Conservation (phyloP, 1,139 yeast species). For the Saccharomyces hybrid region DNA sequence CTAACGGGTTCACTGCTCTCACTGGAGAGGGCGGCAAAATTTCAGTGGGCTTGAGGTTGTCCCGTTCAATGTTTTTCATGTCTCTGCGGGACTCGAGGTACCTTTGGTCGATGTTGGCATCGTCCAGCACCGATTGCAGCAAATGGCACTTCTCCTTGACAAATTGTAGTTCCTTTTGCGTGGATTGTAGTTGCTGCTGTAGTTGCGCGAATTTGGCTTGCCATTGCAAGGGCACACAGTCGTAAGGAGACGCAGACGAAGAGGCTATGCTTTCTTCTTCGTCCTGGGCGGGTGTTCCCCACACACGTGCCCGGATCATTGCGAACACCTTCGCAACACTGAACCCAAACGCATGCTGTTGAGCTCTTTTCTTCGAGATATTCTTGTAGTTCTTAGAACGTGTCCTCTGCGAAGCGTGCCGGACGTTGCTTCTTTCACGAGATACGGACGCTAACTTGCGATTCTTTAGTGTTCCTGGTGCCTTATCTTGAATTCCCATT, state of each 20-base stretch:
- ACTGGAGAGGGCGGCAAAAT: slow-evolving; percentile 31
- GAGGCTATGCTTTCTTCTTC: not conserved
- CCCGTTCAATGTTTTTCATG: slow-evolving; percentile 27
- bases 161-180: slow-evolving; percentile 53
- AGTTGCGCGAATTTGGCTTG: slow-evolving; percentile 42
- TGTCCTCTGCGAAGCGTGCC: not conserved
- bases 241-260: slow-evolving; percentile 3
- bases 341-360: not conserved
- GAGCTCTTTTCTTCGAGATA: slow-evolving; percentile 6
- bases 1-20: slow-evolving; percentile 27
- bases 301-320: not conserved
- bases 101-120: slow-evolving; percentile 29
- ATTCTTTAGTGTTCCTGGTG: not conserved
- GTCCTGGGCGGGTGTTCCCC: not conserved
- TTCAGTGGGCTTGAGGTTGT: slow-evolving; percentile 23
- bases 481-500: not conserved
- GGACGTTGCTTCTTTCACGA: not conserved
- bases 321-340: not conserved
- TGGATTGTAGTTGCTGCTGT: slow-evolving; percentile 49
- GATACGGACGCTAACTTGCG: not conserved
- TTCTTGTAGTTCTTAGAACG: slow-evolving; percentile 1
- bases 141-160: slow-evolving; percentile 28
- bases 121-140: slow-evolving; percentile 27
- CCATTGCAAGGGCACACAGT: slow-evolving; percentile 17
- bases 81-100: slow-evolving; percentile 30